These are phyloP conservation scores for Trifolium dubium DNA, from an alignment of 306 rosid species.

Conservation along the genomic window DNA sequence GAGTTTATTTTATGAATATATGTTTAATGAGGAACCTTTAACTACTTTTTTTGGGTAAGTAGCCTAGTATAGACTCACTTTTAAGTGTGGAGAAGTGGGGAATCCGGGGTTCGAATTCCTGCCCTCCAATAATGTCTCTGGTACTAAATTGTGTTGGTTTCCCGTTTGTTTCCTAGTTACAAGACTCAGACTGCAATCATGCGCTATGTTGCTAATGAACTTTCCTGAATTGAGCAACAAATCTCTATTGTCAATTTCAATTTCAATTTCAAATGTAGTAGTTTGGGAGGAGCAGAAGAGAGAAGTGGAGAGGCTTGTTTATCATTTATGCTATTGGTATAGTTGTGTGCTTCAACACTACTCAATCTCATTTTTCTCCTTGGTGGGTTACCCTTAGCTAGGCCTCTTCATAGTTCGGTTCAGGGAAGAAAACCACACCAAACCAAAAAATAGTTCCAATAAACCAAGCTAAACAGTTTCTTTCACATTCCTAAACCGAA, in stretches of 20 bases:
- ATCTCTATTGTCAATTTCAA: background rate
- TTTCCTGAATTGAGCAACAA: conserved; percentile 6
- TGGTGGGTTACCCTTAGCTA: background rate
- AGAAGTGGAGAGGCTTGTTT: background rate
- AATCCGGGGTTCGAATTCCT: no score
- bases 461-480: no score
- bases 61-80: no score
- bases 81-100: no score
- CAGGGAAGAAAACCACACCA: no score
- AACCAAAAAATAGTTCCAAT: no score
- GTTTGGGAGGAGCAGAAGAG: background rate
- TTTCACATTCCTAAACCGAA: no score
- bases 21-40: background rate
- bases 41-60: background rate
- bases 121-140: no score
- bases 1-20: conserved; percentile 20
- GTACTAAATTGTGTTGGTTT: background rate
- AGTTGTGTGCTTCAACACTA: background rate
- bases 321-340: background rate
- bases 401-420: background rate
- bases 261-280: background rate
- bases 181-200: background rate
- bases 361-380: background rate
- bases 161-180: background rate
- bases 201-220: background rate